Percentiles rank a stretch among this genome's conserved stretches.
phyloP scores from a whole-genome alignment of 2,329 filamentous ascomycete genomes.

The Aspergillus persii region DNA sequence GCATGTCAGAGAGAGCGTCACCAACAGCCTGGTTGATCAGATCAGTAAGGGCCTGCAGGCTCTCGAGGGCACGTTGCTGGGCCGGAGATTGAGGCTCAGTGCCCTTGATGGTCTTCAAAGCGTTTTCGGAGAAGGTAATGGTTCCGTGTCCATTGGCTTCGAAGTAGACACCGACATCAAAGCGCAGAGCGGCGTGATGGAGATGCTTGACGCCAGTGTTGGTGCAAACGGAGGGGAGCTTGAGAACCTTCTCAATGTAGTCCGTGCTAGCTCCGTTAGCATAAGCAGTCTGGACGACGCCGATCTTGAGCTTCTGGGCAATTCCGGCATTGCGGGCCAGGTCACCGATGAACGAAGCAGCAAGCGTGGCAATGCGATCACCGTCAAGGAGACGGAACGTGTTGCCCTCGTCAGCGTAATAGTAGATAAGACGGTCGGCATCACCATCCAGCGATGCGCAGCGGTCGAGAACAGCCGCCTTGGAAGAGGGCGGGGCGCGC shows the following conservation, averaged over 20 bases:
- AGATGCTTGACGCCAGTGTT: slow-evolving; percentile 96
- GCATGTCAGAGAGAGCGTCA: slow-evolving; percentile 91
- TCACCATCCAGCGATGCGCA: slow-evolving; percentile 93
- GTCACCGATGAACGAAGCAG: slow-evolving; percentile 89
- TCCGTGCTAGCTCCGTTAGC: slow-evolving; percentile 93
- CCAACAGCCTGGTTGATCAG: slow-evolving; percentile 98
- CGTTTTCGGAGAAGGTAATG: slow-evolving; percentile 85
- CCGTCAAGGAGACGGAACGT: slow-evolving; percentile 92
- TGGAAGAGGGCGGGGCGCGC: slow-evolving; percentile 78
- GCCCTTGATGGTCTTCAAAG: slow-evolving; percentile 72
- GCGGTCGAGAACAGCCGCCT: slow-evolving; percentile 71
- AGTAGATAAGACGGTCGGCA: slow-evolving; percentile 93
- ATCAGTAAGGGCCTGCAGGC: slow-evolving; percentile 76
- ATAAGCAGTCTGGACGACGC: slow-evolving; percentile 95
- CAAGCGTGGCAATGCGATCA: slow-evolving; percentile 92
- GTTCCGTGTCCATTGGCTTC: slow-evolving; percentile 98
- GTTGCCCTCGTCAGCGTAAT: slow-evolving; percentile 78
- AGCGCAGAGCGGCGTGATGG: slow-evolving; percentile 92
- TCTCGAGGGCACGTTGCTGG: slow-evolving; percentile 84
- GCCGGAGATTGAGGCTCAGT: slow-evolving; percentile 85
- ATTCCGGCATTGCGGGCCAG: slow-evolving; percentile 78
- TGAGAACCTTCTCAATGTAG: slow-evolving; percentile 84
- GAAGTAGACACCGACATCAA: slow-evolving; percentile 96
- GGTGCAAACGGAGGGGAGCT: slow-evolving; percentile 87
- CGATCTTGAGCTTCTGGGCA: slow-evolving; percentile 77